Conservation (phyloP, 345 rosid species). For the Lepidium aucheri region DNA sequence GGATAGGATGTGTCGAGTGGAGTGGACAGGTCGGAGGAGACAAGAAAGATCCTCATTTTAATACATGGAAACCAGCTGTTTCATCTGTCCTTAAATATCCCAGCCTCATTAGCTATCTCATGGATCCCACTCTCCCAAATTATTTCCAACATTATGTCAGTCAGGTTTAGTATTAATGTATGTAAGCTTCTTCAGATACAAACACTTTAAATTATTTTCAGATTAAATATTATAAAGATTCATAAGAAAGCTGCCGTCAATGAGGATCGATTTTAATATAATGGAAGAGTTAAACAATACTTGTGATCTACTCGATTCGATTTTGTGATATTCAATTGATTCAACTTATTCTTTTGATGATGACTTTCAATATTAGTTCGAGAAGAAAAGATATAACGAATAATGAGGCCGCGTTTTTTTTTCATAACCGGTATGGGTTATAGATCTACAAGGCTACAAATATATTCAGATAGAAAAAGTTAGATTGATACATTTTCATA, state of each 20-base stretch:
- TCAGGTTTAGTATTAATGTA: neutral
- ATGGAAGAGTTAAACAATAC: neutral
- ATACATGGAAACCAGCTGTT: constrained; percentile 24
- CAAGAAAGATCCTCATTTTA: constrained; percentile 2
- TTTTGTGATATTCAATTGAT: neutral
- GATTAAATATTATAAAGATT: neutral
- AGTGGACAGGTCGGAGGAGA: constrained; percentile 14
- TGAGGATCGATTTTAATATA: neutral
- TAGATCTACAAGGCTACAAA: no score
- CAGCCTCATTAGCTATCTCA: neutral
- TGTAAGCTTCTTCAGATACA: neutral
- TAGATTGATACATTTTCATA: no score
- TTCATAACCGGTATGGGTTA: neutral
- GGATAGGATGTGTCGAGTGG: neutral
- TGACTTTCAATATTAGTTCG: no score
- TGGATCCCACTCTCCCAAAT: constrained; percentile 12
- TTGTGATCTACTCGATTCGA: neutral
- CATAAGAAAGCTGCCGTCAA: neutral
- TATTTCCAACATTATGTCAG: neutral
- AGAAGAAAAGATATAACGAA: neutral
- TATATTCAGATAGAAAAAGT: neutral
- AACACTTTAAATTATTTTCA: neutral
- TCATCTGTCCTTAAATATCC: neutral
- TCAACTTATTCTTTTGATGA: neutral
- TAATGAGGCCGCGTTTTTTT: no score